Base-by-base conservation (phyloP, 116 monocot species). In the Phalaenopsis hybrid region DNA sequence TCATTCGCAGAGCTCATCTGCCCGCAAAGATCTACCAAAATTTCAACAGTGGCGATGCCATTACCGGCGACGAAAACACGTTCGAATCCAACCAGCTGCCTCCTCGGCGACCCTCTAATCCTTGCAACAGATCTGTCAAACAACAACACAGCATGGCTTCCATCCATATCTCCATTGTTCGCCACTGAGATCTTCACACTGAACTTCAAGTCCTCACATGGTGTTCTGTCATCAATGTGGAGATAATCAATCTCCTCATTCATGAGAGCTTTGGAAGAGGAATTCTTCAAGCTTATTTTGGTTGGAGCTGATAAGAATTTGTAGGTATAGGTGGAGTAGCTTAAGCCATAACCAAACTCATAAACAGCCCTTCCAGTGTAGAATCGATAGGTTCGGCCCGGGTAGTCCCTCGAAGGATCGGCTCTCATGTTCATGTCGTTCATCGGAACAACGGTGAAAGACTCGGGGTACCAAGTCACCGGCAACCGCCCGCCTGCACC, bases 391-490 rank as follows among this genome's bases (percentile, higher is more conserved):
- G 91, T 98, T 81, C 98, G 73, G n/a, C 98, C 95, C 0, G 95
- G 98, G 87, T 93, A 95, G n/a, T 80, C 88, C 78, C 89, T 82
- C 20, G 93, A 91, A 21, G 89, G 88, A 78, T 93, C 90, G 10
- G 98, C 81, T 50, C 98, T 87, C 98, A 98, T 98, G 81, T 87
- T 85, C 95, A 98, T 98, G 79, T 95, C 93, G 46, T 80, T 84
- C 98, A 98, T 98, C 5, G 98, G 91, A 75, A 98, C 87, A 0
- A 59, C 44, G 8, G 95, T 92, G 89, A 98, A 98, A 59, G 89
- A 89, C 59, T 98, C 95, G 1, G 95, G 98, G 67, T 95, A 98
- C 97, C 98, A 98, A 57, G 93, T 98, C 76, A 95, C 82, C 5
- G 95, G 95, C 76, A 95, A 81, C 75, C 90, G 82, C 33, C 93